Percentiles rank a stretch among this genome's conserved stretches.
Conservation (phyloP, 2,329 filamentous ascomycete species). For the Scytalidium sp. region DNA sequence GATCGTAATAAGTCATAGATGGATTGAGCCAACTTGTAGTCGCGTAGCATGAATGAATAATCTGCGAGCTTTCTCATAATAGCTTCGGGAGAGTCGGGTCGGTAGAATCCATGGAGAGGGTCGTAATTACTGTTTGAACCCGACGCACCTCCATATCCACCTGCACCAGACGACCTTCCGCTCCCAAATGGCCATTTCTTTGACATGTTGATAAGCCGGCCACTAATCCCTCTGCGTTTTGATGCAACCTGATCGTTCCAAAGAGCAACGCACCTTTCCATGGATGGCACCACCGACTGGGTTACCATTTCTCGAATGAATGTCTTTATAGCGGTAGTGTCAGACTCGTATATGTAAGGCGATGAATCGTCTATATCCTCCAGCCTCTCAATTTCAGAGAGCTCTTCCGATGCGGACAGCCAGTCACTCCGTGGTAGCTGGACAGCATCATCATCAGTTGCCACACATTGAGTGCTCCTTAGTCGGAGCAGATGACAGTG, state of each 20-base stretch:
- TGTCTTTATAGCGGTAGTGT: constrained; percentile 80
- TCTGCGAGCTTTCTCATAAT: constrained; percentile 91
- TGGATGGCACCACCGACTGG: constrained; percentile 90
- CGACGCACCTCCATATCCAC: constrained; percentile 51
- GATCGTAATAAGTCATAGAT: constrained; percentile 87
- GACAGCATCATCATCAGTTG: constrained; percentile 88
- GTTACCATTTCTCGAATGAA: constrained; percentile 94
- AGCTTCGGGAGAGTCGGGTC: constrained; percentile 80
- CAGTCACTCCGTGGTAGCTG: constrained; percentile 80
- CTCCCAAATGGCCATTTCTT: constrained; percentile 78
- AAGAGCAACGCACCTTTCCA: constrained; percentile 86
- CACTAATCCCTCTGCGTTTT: constrained; percentile 79
- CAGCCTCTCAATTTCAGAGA: constrained; percentile 67
- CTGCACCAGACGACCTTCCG: constrained; percentile 17
- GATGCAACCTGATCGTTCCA: constrained; percentile 99
- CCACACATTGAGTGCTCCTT: constrained; percentile 78
- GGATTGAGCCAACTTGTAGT: constrained; percentile 89
- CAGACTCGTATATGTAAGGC: constrained; percentile 86
- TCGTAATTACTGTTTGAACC: constrained; percentile 71
- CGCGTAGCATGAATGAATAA: constrained; percentile 93
- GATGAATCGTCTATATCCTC: constrained; percentile 70
- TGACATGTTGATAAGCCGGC: constrained; percentile 91
- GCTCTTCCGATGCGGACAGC: constrained; percentile 83
- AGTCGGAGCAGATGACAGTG: constrained; percentile 91
- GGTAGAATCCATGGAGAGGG: constrained; percentile 72